Percentiles rank a stretch among this genome's conserved stretches.
Conservation (phyloP, 768 basidiomycete genomes). For the Lactifluus pinguis region DNA sequence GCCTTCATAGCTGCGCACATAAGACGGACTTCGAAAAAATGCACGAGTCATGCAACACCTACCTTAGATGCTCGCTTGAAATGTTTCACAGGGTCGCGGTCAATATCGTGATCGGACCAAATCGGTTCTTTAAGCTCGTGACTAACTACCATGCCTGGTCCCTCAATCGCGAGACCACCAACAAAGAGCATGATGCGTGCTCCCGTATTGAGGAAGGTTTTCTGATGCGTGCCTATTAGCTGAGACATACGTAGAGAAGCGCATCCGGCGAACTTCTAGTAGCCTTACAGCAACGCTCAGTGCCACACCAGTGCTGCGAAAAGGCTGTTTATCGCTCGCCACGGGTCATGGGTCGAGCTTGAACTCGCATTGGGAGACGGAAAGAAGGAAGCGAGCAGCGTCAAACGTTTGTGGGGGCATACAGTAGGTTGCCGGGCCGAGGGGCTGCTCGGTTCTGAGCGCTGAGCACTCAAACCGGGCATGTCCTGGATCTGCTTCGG, state of each 20-base stretch:
- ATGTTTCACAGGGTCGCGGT: slow-evolving; percentile 92
- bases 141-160: slow-evolving; percentile 93
- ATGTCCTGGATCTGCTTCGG: slow-evolving; percentile 98
- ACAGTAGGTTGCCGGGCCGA: slow-evolving; percentile 76
- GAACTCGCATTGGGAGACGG: slow-evolving; percentile 89
- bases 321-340: slow-evolving; percentile 83
- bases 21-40: neutral
- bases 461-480: slow-evolving; percentile 75
- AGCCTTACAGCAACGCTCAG: slow-evolving; percentile 88
- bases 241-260: neutral
- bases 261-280: slow-evolving; percentile 51
- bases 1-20: slow-evolving; percentile 68
- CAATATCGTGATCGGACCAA: slow-evolving; percentile 97
- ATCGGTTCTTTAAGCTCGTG: slow-evolving; percentile 96
- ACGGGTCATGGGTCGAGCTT: slow-evolving; percentile 98
- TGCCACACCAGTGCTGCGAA: slow-evolving; percentile 94
- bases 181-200: slow-evolving; percentile 94
- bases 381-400: slow-evolving; percentile 85
- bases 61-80: slow-evolving; percentile 97
- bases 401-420: slow-evolving; percentile 74
- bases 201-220: slow-evolving; percentile 92
- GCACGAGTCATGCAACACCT: slow-evolving; percentile 10
- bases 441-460: slow-evolving; percentile 75
- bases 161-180: slow-evolving; percentile 93
- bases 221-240: slow-evolving; percentile 28